Evolutionary conservation across 2,329 filamentous ascomycete species (phyloP), one percentile per base, ranked within the genome.

Genomic region (Fusarium hainanense): DNA sequence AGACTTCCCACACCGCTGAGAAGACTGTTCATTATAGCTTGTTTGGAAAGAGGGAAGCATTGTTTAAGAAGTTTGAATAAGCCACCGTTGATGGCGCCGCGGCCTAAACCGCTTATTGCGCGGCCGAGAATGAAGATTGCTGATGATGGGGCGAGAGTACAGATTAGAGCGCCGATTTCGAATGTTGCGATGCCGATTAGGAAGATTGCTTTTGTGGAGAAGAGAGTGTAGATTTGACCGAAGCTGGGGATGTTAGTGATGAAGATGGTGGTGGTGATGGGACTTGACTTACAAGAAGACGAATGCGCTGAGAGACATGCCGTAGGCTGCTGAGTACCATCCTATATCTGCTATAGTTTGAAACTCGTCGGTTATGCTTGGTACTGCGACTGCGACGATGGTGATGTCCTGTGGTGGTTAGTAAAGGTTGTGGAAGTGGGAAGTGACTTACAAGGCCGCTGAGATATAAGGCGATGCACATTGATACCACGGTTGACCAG

Each of bases 61-160:
- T 73, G 67, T 0, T 71, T 69, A 1, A 75, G 32, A 3, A 75
- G 71, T 40, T 74, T 75, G 11, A 75, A 69, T 18, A 75, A 11
- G 4, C 73, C 73, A 1, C 73, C 73, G 6, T 74, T 75, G 7
- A 75, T 63, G 6, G 69, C 72, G 1, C 73, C 73, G 2, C 72
- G 69, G 1, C 80, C 80, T 9, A 81, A 61, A 14, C 80, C 80
- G 9, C 75, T 77, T 7, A 82, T 62, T 4, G 79, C 79, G 1
- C 80, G 78, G 2, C 80, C 80, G 18, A 80, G 65, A 27, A 82
- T 79, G 27, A 82, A 78, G 21, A 75, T 63, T 2, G 76, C 71
- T 0, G 80, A 81, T 3, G 66, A 77, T 0, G 79, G 77, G 3
- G 79, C 80, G 1, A 78, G 59, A 0, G 77, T 81, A 27, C 78